Evolutionary conservation across 73 alveolate species (phyloP), one percentile per base, ranked within the genome.

Genomic region (Paraurostyla sp.): DNA sequence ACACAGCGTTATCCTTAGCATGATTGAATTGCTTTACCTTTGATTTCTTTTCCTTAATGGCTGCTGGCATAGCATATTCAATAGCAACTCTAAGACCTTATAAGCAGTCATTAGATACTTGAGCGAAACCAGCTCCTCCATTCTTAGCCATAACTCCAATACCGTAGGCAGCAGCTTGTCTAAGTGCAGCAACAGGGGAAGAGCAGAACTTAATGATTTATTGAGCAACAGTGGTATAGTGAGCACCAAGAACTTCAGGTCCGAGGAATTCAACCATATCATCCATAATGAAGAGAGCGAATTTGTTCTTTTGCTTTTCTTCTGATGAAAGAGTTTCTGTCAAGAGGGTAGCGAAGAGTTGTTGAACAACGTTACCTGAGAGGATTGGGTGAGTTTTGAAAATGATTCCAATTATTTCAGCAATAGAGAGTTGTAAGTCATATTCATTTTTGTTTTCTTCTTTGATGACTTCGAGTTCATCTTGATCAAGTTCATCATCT

Each of bases 101-200:
- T n/a, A 93, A 78, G 48, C 93, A 51, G 3, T 73, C 68, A 41
- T 57, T 42, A 68, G 87, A 80, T 71, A 84, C 81, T 35, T 80
- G 27, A 18, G 81, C 46, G 84, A 88, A 94, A 9, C 49, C 65
- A 40, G 75, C 84, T 22, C 93, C 92, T 41, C 94, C 76, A 54
- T 85, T 80, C 32, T 49, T 35, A 38, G 98, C 97, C 83, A 88
- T 87, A 0, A 96, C 80, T n/a, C 99, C 99, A 30, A 98, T 88
- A 38, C 99, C 99, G 91, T 97, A 98, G 15, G 93, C 93, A 35
- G 99, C 99, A 41, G 99, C 98, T 87, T 97, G 97, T 90, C 99
- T 92, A 32, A 96, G 95, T 15, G 93, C 93, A 62, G 95, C 87
- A 76, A 92, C 96, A 33, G 91, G 86, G 49, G 91, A 92, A 40